Conservation (phyloP, 1,139 yeast genomes). For the Hyphopichia burtonii region DNA sequence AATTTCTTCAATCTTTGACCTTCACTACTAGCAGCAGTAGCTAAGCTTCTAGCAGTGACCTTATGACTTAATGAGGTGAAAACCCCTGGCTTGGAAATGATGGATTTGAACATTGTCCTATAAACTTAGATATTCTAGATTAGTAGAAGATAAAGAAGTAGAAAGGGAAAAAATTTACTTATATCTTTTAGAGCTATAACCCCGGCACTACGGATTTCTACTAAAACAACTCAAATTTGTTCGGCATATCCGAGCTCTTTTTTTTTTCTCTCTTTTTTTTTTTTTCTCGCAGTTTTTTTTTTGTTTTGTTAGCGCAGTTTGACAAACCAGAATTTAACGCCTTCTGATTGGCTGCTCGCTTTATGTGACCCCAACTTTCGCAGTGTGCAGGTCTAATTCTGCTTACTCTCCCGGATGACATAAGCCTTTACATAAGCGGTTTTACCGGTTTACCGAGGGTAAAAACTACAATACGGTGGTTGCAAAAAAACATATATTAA, state of each 20-base stretch:
- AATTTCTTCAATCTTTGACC: conserved; percentile 72
- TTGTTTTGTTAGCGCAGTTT: not conserved
- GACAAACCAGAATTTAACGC: conserved; percentile 8
- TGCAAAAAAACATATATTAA: too few relatives aligned
- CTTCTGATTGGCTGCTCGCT: conserved; percentile 5
- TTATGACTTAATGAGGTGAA: not conserved
- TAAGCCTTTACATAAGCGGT: not conserved
- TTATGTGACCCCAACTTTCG: conserved; percentile 1
- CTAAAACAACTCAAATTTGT: not conserved
- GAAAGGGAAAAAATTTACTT: not conserved
- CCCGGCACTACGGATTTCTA: conserved; percentile 8
- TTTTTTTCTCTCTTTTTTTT: not conserved
- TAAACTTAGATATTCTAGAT: not conserved
- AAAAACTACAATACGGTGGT: too few relatives aligned
- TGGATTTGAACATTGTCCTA: conserved; percentile 5
- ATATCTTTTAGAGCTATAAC: not conserved
- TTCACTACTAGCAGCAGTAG: conserved; percentile 38
- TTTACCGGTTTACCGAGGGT: too few relatives aligned
- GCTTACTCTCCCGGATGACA: not conserved
- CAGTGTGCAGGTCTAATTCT: conserved; percentile 1
- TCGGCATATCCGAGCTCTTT: not conserved
- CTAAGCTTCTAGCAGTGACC: conserved; percentile 32
- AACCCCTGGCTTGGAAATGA: conserved; percentile 2
- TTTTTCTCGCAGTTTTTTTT: not conserved
- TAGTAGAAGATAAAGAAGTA: not conserved